Percentiles rank a stretch among this genome's conserved stretches.
Conservation (phyloP, 306 rosid genomes). For the Chamaecrista fasciculata region DNA sequence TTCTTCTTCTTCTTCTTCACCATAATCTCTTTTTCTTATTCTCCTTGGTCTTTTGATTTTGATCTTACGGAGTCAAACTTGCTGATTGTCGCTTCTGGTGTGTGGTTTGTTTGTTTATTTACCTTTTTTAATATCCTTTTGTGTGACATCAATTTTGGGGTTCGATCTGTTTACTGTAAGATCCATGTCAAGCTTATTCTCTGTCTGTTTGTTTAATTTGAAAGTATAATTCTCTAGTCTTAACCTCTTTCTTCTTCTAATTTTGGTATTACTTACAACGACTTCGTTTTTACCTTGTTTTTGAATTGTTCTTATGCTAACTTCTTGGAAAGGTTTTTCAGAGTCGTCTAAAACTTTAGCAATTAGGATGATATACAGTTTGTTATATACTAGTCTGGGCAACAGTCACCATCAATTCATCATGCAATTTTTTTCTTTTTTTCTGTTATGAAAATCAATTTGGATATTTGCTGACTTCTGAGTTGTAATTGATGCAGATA, state of each 20-base stretch:
- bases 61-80: not conserved
- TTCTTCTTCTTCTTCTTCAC: not conserved
- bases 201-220: not conserved
- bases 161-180: not conserved
- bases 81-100: not conserved
- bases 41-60: not conserved
- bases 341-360: not conserved
- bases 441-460: constrained; percentile 5
- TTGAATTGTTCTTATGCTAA: not conserved
- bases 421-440: not conserved
- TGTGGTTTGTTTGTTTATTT: not conserved
- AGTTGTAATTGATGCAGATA: constrained; percentile 4
- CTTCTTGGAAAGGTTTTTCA: not conserved
- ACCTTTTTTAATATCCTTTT: not conserved
- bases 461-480: constrained; percentile 19
- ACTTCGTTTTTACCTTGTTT: not conserved
- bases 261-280: not conserved
- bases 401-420: not conserved
- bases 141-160: not conserved
- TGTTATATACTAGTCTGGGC: not conserved
- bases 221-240: not conserved
- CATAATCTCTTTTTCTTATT: not conserved
- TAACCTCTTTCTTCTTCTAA: not conserved
- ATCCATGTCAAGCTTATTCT: not conserved
- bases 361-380: not conserved